These are phyloP conservation scores for Cadophora malorum DNA, from an alignment of 2,329 filamentous ascomycete species.

Conservation along the genomic window DNA sequence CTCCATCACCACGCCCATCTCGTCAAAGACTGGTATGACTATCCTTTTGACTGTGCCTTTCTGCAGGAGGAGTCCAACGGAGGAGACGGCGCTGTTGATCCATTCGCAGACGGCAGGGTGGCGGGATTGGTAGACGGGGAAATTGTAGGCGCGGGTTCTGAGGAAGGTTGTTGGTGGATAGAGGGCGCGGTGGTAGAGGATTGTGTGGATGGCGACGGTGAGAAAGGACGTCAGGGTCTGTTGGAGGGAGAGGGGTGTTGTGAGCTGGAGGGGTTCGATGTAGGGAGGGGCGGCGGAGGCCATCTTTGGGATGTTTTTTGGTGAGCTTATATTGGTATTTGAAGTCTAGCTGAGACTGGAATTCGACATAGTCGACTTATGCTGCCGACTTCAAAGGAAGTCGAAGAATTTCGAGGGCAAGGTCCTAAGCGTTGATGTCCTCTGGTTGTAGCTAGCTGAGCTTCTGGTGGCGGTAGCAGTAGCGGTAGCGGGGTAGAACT, in stretches of 20 bases:
- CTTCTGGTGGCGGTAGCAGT: neutral
- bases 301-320: neutral
- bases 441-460: neutral
- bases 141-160: slow-evolving; percentile 71
- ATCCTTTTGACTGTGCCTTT: slow-evolving; percentile 51
- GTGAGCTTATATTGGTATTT: too few relatives aligned
- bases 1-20: slow-evolving; percentile 47
- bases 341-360: too few relatives aligned
- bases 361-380: too few relatives aligned
- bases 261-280: slow-evolving; percentile 44
- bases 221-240: slow-evolving; percentile 70
- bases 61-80: slow-evolving; percentile 65
- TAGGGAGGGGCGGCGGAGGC: slow-evolving; percentile 20
- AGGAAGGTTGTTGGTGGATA: slow-evolving; percentile 73
- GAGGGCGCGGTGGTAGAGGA: slow-evolving; percentile 70
- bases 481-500: neutral
- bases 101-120: slow-evolving; percentile 74
- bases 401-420: neutral
- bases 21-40: slow-evolving; percentile 47
- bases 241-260: slow-evolving; percentile 55
- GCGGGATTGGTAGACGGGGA: slow-evolving; percentile 72
- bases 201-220: slow-evolving; percentile 72
- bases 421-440: neutral
- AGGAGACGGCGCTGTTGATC: slow-evolving; percentile 69
- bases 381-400: too few relatives aligned